phyloP scores from a whole-genome alignment of 2,329 filamentous ascomycete species.

The Exophiala sideris region DNA sequence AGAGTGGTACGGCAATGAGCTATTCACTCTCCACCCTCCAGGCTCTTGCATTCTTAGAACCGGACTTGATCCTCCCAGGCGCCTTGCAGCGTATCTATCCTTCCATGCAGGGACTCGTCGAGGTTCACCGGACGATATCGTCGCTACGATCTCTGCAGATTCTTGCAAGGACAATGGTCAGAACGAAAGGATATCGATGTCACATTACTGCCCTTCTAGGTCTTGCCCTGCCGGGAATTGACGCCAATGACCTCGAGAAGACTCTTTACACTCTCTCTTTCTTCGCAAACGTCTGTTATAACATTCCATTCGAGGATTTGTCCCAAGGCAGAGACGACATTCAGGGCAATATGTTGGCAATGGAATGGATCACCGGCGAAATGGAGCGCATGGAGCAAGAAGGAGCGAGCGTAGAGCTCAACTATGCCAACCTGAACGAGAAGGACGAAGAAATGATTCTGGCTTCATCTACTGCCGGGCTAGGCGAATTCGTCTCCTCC shows the following conservation, averaged over 20 bases:
- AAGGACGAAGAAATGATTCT: slow-evolving; percentile 84
- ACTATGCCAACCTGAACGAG: slow-evolving; percentile 82
- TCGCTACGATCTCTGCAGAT: slow-evolving; percentile 89
- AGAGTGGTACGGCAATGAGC: slow-evolving; percentile 86
- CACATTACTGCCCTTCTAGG: slow-evolving; percentile 94
- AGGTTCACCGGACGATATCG: slow-evolving; percentile 93
- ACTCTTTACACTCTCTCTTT: slow-evolving; percentile 92
- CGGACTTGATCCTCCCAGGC: slow-evolving; percentile 84
- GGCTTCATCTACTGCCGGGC: slow-evolving; percentile 88
- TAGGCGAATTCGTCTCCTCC: slow-evolving; percentile 86
- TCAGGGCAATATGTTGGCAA: slow-evolving; percentile 71
- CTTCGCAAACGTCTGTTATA: slow-evolving; percentile 93
- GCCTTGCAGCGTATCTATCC: slow-evolving; percentile 95
- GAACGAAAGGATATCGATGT: slow-evolving; percentile 92
- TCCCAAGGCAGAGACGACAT: slow-evolving; percentile 65
- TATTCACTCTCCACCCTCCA: slow-evolving; percentile 90
- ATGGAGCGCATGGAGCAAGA: slow-evolving; percentile 91
- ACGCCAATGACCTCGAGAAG: slow-evolving; percentile 96
- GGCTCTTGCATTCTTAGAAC: slow-evolving; percentile 84
- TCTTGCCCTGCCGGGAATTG: slow-evolving; percentile 87
- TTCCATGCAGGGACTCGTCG: slow-evolving; percentile 90
- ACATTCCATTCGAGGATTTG: slow-evolving; percentile 85
- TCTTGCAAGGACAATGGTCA: slow-evolving; percentile 84
- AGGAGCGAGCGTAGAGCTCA: slow-evolving; percentile 77
- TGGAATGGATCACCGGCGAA: slow-evolving; percentile 91